Evolutionary conservation across 495 filamentous ascomycete species (phyloP), one percentile per base, ranked within the genome.

Genomic region (Aspergillus avenaceus): DNA sequence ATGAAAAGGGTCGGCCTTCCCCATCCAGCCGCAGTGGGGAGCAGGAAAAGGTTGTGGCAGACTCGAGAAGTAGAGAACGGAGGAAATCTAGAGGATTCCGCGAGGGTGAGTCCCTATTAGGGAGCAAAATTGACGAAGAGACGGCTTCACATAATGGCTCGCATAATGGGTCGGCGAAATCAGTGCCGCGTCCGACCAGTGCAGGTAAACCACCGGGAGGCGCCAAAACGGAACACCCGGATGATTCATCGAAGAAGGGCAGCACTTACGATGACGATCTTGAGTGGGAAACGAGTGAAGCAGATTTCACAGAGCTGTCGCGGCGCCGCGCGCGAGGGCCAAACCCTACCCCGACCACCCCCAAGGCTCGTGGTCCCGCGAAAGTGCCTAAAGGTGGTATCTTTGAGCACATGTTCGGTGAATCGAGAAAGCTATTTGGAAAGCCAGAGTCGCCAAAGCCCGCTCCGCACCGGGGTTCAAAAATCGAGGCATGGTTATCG

Each of bases 401-500:
- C 25, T 65, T 79, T 36, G 69, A 62, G 55, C 80, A 70, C 47
- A 75, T 74, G 64, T 64, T 69, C 54, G 79, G 65, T 44, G 77
- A 66, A 63, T 80, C 70, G 38, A 78, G 62, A 47, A 79, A 77
- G 50, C 65, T 74, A 77, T 85, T 65, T 80, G 60, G 66, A 34
- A 67, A 67, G 73, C 63, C 77, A 69, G 60, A 84, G 73, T 47
- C 64, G 64, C 53, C 76, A 54, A 55, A 69, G 66, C 52, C 76
- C 66, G 49, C 63, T 50, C 48, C 72, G 41, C 55, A 69, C 52
- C 50, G 66, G 27, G 62, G 76, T 55, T 58, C 77, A 62, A 55
- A 87, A 70, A 88, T 91, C 38, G 86, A 90, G 66, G 83, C 83
- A 2, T 91, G 87, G 87, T 67, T 91, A 26, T 84, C 84, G 42